Evolutionary conservation across 257 asterid genomes (phyloP).

Genomic region (Scutellaria minor): DNA sequence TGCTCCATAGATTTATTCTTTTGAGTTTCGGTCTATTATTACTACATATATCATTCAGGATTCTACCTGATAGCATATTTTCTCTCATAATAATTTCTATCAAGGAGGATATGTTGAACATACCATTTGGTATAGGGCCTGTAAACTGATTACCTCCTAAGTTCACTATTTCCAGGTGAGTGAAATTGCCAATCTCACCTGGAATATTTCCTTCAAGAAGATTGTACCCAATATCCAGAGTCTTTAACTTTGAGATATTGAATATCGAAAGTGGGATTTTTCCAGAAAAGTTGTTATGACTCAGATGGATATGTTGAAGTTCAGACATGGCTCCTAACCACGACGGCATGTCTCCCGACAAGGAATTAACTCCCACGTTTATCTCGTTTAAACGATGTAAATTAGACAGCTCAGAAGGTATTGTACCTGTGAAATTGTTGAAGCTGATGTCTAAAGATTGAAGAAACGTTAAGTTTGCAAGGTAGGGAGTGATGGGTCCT

Average conservation of each 20-base stretch:
- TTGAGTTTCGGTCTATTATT: background rate
- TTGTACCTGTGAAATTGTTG: slow-evolving; percentile 19
- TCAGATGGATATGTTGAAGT: slow-evolving; percentile 1
- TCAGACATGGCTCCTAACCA: slow-evolving; percentile 20
- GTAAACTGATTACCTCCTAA: background rate
- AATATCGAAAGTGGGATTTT: background rate
- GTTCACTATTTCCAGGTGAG: background rate
- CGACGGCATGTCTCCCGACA: slow-evolving; percentile 31
- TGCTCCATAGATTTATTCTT: background rate
- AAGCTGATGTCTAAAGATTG: slow-evolving; percentile 18
- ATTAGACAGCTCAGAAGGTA: background rate
- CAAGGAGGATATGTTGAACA: no score
- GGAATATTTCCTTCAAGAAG: slow-evolving; percentile 42
- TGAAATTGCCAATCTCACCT: slow-evolving; percentile 26
- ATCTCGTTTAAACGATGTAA: background rate
- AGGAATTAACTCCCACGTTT: background rate
- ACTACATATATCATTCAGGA: background rate
- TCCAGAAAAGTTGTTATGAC: slow-evolving; percentile 5
- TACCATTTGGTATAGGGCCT: background rate
- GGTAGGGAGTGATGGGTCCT: slow-evolving; percentile 11
- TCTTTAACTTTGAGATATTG: background rate
- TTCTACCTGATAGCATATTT: no score
- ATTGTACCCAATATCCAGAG: background rate
- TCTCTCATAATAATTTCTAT: no score
- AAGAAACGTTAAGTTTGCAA: slow-evolving; percentile 23